A percentile compares a stretch with the other conserved stretches of the same genome.
Conservation (phyloP, 352 stramenopile species). For the Phytophthora sojae region DNA sequence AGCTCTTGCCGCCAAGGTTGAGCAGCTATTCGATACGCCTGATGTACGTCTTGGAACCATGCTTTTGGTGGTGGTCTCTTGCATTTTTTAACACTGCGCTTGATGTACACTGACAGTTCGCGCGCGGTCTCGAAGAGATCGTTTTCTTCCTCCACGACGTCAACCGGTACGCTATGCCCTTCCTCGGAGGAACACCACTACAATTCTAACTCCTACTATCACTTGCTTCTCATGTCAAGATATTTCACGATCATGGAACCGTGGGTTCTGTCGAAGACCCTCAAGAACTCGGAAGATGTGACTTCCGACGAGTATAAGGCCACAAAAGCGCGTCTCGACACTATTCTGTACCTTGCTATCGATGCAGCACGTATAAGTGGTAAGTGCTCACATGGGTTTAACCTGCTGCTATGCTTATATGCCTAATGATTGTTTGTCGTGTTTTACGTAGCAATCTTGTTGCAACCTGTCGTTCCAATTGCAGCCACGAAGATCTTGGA, state of each 20-base stretch:
- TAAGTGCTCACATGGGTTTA: slow-evolving; percentile 32
- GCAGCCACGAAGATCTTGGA: slow-evolving; percentile 72
- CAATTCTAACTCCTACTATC: not conserved
- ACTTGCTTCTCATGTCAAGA: slow-evolving; percentile 23
- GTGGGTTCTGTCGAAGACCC: slow-evolving; percentile 77
- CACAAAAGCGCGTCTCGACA: slow-evolving; percentile 62
- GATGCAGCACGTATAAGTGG: slow-evolving; percentile 73
- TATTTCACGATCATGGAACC: slow-evolving; percentile 85
- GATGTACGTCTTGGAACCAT: slow-evolving; percentile 53
- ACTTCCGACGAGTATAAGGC: slow-evolving; percentile 41
- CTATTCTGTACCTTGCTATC: slow-evolving; percentile 76
- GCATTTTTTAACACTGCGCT: not conserved
- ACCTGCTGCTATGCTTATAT: not conserved
- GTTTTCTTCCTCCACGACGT: slow-evolving; percentile 86
- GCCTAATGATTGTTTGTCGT: not conserved
- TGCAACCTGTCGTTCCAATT: slow-evolving; percentile 74
- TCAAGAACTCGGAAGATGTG: slow-evolving; percentile 43
- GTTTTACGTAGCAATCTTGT: slow-evolving; percentile 60
- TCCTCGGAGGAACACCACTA: not conserved
- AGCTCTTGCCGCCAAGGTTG: slow-evolving; percentile 53
- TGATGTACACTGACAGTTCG: slow-evolving; percentile 56
- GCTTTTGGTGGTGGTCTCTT: slow-evolving; percentile 3
- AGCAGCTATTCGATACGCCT: slow-evolving; percentile 66
- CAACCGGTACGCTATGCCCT: slow-evolving; percentile 52
- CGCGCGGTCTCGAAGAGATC: slow-evolving; percentile 71